Evolutionary conservation across 768 basidiomycete genomes (phyloP).

Genomic region (Russula griseocarnosa): DNA sequence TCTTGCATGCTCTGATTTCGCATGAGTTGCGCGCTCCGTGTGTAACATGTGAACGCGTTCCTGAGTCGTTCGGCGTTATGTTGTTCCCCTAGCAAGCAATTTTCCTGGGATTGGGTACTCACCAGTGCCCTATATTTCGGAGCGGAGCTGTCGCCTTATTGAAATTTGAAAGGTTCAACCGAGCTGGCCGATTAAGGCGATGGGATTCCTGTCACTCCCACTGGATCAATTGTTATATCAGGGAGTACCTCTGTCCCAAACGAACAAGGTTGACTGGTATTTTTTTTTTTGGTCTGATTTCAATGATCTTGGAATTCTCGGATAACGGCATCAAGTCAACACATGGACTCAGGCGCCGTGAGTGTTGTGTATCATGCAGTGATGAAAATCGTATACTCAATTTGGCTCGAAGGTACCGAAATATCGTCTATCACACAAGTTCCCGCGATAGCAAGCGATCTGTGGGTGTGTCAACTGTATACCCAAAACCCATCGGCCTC

Average conservation of each 20-base stretch:
- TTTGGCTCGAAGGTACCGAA: not conserved
- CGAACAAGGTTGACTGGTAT: not conserved
- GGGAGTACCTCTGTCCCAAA: not conserved
- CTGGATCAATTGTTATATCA: not conserved
- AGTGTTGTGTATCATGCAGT: not conserved
- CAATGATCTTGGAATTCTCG: not conserved
- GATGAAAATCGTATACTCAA: not conserved
- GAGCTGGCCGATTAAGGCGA: not conserved
- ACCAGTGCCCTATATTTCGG: not conserved
- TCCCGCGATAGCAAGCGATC: not conserved
- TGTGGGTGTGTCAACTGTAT: not conserved
- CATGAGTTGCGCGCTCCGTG: conserved; percentile 15
- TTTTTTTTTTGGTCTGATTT: conserved; percentile 4
- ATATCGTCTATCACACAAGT: not conserved
- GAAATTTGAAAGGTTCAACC: not conserved
- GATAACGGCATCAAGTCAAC: not conserved
- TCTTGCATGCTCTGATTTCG: not conserved
- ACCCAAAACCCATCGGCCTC: not conserved
- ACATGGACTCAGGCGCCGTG: not conserved
- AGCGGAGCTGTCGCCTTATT: not conserved
- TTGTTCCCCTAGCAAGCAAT: conserved; percentile 1
- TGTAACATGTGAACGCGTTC: conserved; percentile 14
- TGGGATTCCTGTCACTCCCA: not conserved
- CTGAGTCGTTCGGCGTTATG: conserved; percentile 3
- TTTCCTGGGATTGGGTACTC: not conserved